phyloP scores from a whole-genome alignment of 2,329 filamentous ascomycete species.

The Cladosporium austrohemisphaericum region DNA sequence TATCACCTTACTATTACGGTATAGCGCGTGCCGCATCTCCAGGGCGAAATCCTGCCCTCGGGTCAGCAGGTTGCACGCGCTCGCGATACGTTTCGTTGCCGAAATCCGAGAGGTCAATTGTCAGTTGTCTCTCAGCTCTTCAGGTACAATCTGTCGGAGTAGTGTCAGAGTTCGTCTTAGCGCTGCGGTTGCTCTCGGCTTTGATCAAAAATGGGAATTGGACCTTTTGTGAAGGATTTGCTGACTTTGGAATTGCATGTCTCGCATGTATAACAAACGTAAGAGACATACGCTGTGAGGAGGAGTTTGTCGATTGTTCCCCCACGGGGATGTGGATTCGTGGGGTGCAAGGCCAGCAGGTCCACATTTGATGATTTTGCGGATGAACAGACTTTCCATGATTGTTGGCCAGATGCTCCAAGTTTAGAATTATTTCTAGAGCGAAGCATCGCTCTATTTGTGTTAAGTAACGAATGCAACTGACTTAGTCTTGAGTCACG shows the following conservation, averaged over 20 bases:
- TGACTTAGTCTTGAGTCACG: too few relatives aligned
- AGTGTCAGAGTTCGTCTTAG: slow-evolving; percentile 4
- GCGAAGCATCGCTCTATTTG: too few relatives aligned
- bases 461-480: too few relatives aligned
- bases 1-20: slow-evolving; percentile 11
- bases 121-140: too few relatives aligned
- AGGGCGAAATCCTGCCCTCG: background rate
- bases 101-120: slow-evolving; percentile 2
- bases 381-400: too few relatives aligned
- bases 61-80: slow-evolving; percentile 1
- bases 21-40: background rate
- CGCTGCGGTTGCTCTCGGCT: slow-evolving; percentile 12
- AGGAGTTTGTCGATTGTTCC: background rate
- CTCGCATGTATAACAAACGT: background rate
- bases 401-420: too few relatives aligned
- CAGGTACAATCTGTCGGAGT: slow-evolving; percentile 6
- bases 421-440: too few relatives aligned
- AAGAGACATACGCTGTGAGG: background rate
- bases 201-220: slow-evolving; percentile 5
- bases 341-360: too few relatives aligned
- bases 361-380: too few relatives aligned
- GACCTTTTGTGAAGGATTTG: background rate
- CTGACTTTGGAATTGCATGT: background rate
- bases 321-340: slow-evolving; percentile 2
- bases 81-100: background rate